phyloP scores from a whole-genome alignment of 805 yeast genomes.

The Nakazawaea wyomingensis region DNA sequence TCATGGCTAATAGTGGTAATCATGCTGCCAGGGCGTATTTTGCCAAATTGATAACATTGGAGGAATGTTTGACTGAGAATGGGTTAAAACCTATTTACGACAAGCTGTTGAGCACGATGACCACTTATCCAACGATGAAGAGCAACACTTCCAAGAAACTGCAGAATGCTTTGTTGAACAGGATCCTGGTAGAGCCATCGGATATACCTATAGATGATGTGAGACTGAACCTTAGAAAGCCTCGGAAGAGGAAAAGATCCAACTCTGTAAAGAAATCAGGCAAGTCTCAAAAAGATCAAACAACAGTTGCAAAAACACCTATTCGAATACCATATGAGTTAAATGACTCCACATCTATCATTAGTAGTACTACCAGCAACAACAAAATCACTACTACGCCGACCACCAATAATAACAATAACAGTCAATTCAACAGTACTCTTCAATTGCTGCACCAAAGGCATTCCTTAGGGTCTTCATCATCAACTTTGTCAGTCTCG shows the following conservation, averaged over 20 bases:
- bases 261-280: neutral
- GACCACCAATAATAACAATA: neutral
- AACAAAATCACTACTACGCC: too few relatives aligned
- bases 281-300: neutral
- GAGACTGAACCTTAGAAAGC: neutral
- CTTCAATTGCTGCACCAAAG: neutral
- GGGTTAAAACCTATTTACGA: neutral
- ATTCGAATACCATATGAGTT: too few relatives aligned
- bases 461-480: neutral
- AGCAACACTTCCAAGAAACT: neutral
- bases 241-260: neutral
- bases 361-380: too few relatives aligned
- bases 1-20: slow-evolving; percentile 24
- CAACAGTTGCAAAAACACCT: too few relatives aligned
- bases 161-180: neutral
- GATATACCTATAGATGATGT: neutral
- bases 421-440: neutral
- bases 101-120: slow-evolving; percentile 3
- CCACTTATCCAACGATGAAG: neutral
- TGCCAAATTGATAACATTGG: slow-evolving; percentile 17
- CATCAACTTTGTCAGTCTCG: neutral
- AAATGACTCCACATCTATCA: too few relatives aligned
- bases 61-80: slow-evolving; percentile 1
- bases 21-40: slow-evolving; percentile 23
- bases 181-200: slow-evolving; percentile 1